Evolutionary conservation across 2,329 filamentous ascomycete genomes (phyloP).

Genomic region (Fusarium coicis): DNA sequence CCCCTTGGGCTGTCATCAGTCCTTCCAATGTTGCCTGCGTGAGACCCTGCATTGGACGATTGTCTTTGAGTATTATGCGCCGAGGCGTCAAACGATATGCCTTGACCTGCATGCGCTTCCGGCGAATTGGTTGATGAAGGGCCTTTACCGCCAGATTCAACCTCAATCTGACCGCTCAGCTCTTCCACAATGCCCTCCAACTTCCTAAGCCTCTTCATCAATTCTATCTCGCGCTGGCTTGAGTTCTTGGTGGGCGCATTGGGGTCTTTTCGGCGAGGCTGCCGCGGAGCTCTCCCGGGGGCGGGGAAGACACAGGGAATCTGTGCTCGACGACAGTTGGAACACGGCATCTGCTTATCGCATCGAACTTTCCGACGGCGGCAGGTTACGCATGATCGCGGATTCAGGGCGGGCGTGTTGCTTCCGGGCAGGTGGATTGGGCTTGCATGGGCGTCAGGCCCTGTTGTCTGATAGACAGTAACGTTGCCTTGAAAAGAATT

Average conservation of each 20-base stretch:
- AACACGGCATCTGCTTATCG: slow-evolving; percentile 81
- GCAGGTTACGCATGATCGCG: slow-evolving; percentile 62
- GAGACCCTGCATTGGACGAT: slow-evolving; percentile 28
- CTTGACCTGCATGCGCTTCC: slow-evolving; percentile 38
- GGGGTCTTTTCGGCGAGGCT: slow-evolving; percentile 71
- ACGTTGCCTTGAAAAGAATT: slow-evolving; percentile 47
- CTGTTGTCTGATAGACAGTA: slow-evolving; percentile 55
- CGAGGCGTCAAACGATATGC: slow-evolving; percentile 22
- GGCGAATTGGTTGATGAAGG: slow-evolving; percentile 48
- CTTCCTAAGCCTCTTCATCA: slow-evolving; percentile 77
- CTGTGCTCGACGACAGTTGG: slow-evolving; percentile 76
- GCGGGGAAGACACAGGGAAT: slow-evolving; percentile 80
- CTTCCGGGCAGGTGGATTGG: slow-evolving; percentile 51
- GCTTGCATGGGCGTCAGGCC: slow-evolving; percentile 51
- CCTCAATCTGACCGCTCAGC: slow-evolving; percentile 71
- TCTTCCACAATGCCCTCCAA: slow-evolving; percentile 81
- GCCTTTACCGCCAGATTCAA: slow-evolving; percentile 55
- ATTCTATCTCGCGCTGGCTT: slow-evolving; percentile 72
- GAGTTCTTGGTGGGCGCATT: slow-evolving; percentile 69
- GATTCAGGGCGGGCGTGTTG: slow-evolving; percentile 54
- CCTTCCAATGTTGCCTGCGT: slow-evolving; percentile 6
- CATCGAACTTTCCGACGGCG: slow-evolving; percentile 76
- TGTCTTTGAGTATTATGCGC: slow-evolving; percentile 28
- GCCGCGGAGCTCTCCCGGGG: slow-evolving; percentile 76
- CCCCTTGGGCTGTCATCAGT: slow-evolving; percentile 40